A percentile compares a stretch with the other conserved stretches of the same genome.
phyloP scores from a whole-genome alignment of 1,139 yeast species.

The Diutina ranongensis region DNA sequence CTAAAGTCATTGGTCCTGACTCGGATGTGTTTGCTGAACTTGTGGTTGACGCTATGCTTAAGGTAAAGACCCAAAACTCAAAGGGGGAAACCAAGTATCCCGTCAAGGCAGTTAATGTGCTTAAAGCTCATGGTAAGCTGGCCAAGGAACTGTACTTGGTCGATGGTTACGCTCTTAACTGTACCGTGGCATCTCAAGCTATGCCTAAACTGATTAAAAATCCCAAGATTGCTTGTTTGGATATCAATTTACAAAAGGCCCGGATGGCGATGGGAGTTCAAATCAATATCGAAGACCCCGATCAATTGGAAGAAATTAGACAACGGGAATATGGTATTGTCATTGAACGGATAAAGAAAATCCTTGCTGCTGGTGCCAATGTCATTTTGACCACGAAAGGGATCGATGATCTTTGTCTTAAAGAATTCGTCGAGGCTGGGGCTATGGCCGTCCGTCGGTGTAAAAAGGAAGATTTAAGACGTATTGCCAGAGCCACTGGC shows the following conservation, averaged over 20 bases:
- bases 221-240: conserved; percentile 88
- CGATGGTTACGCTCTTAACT: conserved; percentile 91
- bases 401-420: conserved; percentile 91
- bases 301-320: conserved; percentile 90
- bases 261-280: conserved; percentile 98
- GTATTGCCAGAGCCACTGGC: conserved; percentile 97
- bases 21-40: conserved; percentile 79
- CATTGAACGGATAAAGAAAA: conserved; percentile 77
- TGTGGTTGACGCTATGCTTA: conserved; percentile 93
- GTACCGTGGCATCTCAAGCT: conserved; percentile 96
- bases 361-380: conserved; percentile 89
- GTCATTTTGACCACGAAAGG: conserved; percentile 96
- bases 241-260: conserved; percentile 89
- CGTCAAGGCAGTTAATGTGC: conserved; percentile 90
- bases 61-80: conserved; percentile 82
- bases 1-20: conserved; percentile 94
- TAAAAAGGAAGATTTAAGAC: conserved; percentile 89
- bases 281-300: conserved; percentile 94
- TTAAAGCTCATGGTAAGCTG: conserved; percentile 95
- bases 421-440: conserved; percentile 90
- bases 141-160: conserved; percentile 77
- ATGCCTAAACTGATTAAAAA: conserved; percentile 66
- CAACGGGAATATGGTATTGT: conserved; percentile 90
- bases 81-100: conserved; percentile 92
- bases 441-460: conserved; percentile 98